Percentiles rank a stretch among this genome's conserved stretches.
Conservation (phyloP, 768 basidiomycete genomes). For the Lactarius hengduanensis region DNA sequence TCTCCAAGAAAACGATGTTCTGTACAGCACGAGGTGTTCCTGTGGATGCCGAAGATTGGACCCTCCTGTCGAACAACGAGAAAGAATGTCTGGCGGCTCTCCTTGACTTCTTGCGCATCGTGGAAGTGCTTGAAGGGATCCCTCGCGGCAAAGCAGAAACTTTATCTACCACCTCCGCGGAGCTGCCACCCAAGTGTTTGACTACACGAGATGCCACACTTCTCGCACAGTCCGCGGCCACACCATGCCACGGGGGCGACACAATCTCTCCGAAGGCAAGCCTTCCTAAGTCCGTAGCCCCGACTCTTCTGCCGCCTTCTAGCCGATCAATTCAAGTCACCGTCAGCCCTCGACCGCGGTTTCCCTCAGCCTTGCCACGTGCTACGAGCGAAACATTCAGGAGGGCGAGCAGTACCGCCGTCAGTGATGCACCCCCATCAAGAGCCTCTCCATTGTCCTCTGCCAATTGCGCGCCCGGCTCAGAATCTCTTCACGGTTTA, state of each 20-base stretch:
- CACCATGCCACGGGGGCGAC: not conserved
- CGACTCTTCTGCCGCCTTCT: constrained; percentile 6
- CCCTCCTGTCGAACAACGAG: constrained; percentile 18
- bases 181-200: not conserved
- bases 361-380: constrained; percentile 16
- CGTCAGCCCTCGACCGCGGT: constrained; percentile 26
- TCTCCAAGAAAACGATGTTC: constrained; percentile 26
- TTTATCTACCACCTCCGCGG: not conserved
- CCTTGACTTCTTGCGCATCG: constrained; percentile 24
- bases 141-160: not conserved
- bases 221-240: not conserved
- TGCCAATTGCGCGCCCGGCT: constrained; percentile 24
- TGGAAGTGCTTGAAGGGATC: constrained; percentile 21
- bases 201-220: constrained; percentile 5
- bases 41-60: constrained; percentile 24
- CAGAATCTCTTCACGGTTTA: not conserved
- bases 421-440: constrained; percentile 7
- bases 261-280: not conserved
- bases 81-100: constrained; percentile 23
- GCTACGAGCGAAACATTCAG: constrained; percentile 22
- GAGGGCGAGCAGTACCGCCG: constrained; percentile 28
- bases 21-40: constrained; percentile 20
- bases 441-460: constrained; percentile 27
- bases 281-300: not conserved
- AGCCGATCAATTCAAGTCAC: constrained; percentile 16